These are phyloP conservation scores for Malus hybrid DNA, from an alignment of 331 rosid species.

Conservation along the genomic window DNA sequence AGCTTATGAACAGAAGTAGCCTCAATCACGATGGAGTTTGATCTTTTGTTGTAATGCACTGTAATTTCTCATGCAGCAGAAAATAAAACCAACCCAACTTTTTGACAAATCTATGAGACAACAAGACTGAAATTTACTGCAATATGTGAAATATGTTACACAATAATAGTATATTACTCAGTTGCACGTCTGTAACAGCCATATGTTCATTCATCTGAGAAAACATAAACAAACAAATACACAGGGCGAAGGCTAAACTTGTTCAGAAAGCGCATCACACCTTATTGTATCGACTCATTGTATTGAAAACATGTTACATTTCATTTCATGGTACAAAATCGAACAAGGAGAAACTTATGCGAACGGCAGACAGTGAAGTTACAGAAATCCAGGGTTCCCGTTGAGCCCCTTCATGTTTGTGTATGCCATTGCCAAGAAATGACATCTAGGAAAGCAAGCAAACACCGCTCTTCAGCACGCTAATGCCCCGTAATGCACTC, in stretches of 20 bases:
- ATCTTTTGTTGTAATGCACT: not conserved
- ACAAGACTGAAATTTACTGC: not conserved
- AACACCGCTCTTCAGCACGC: not conserved
- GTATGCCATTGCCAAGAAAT: conserved; percentile 8
- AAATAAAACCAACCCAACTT: not conserved
- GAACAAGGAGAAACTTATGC: conserved; percentile 31
- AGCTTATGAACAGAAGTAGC: too few species aligned
- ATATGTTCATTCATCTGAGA: not conserved
- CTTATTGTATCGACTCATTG: not conserved
- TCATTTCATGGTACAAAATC: conserved; percentile 36
- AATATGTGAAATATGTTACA: not conserved
- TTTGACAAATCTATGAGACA: not conserved
- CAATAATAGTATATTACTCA: not conserved
- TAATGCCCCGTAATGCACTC: not conserved
- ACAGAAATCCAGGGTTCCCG: conserved; percentile 6
- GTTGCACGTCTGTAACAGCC: not conserved
- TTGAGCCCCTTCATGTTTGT: not conserved
- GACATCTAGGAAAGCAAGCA: not conserved
- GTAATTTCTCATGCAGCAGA: not conserved
- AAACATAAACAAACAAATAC: not conserved
- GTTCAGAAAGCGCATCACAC: conserved; percentile 4
- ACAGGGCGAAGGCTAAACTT: not conserved
- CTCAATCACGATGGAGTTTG: not conserved
- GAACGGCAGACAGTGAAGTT: not conserved
- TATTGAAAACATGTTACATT: conserved; percentile 1